Base-by-base conservation (phyloP, 1,284 basidiomycete species). In the Pseudozyma pruni region DNA sequence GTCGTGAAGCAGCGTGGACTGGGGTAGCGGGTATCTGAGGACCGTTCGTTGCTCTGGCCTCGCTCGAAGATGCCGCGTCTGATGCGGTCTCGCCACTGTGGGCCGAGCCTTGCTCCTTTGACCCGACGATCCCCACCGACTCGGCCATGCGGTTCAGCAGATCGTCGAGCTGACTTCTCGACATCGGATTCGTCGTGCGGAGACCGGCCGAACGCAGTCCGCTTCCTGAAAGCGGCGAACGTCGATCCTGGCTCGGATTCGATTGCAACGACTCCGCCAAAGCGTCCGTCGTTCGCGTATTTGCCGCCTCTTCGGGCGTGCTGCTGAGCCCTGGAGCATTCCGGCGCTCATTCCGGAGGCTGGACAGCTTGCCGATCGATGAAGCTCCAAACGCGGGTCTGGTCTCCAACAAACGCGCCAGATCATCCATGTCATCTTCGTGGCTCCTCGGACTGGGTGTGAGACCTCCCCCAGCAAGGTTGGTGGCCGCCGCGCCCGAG, bases 341-440 rank as follows among this genome's bases (percentile, higher is more conserved):
- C 2, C 60, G 49, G 3, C 61, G 52, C 40, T 64, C 55, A 17
- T 54, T 44, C 17, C 64, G 33, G n/a, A 62, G 29, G 19, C 53
- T 52, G 1, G 55, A 38, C 37, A 59, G 33, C 33, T 60, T 58
- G 40, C 62, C 55, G 47, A 55, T 40, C 11, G 63, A 59, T 8
- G 62, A 58, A 13, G 55, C 37, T 20, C 57, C 52, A 13, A 75
- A 60, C 3, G 58, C 48, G 2, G 70, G 68, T 35, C 63, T 44
- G 11, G 68, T 63, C 35, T 76, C 72, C 31, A 78, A 37, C 45
- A 78, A 59, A 8, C 72, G 59, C 8, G 64, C 66, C 3, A 78
- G 59, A 34, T 74, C 76, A 37, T 71, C 74, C 40, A 78, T 57
- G 37, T 76, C 76, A 14, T 76, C 74, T 7, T 78, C 76, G 27